These are phyloP conservation scores for Cryptococcus hybrid DNA, from an alignment of 1,284 basidiomycete genomes.

Conservation along the genomic window DNA sequence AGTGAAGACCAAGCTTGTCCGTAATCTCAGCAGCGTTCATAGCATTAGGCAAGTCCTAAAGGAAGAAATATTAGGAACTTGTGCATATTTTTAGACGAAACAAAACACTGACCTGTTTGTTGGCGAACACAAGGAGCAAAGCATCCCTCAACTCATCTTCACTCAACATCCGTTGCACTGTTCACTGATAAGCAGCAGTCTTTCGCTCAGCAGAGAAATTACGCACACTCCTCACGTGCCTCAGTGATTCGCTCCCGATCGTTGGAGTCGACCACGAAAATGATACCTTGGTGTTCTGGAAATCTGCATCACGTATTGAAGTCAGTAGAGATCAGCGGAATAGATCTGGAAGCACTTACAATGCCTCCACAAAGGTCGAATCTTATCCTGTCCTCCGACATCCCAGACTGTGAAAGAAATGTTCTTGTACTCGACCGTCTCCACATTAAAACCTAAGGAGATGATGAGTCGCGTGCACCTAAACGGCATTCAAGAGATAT, in stretches of 20 bases:
- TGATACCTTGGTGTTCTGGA: constrained; percentile 99
- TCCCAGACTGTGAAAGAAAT: constrained; percentile 90
- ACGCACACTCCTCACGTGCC: constrained; percentile 85
- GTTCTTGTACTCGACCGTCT: constrained; percentile 91
- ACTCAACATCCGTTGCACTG: constrained; percentile 96
- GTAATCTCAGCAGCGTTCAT: constrained; percentile 99
- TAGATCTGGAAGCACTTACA: constrained; percentile 61
- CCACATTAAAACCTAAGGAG: constrained; percentile 87
- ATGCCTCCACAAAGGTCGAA: constrained; percentile 95
- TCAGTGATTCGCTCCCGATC: constrained; percentile 99
- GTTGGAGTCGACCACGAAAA: constrained; percentile 99
- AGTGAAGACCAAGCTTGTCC: constrained; percentile 98
- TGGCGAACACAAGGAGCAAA: constrained; percentile 96
- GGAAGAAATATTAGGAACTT: background rate
- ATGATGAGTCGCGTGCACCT: constrained; percentile 14
- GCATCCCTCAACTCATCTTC: constrained; percentile 99
- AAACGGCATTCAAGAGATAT: background rate
- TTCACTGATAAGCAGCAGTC: background rate
- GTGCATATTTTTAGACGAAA: background rate
- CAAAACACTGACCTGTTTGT: constrained; percentile 69
- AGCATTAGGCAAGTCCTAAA: constrained; percentile 86
- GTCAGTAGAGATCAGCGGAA: background rate
- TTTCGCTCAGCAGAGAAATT: too few relatives aligned
- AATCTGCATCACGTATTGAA: constrained; percentile 61
- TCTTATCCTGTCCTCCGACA: constrained; percentile 85